These are phyloP conservation scores for Pyrenochaeta sp. DNA, from an alignment of 2,329 filamentous ascomycete species.

Conservation along the genomic window DNA sequence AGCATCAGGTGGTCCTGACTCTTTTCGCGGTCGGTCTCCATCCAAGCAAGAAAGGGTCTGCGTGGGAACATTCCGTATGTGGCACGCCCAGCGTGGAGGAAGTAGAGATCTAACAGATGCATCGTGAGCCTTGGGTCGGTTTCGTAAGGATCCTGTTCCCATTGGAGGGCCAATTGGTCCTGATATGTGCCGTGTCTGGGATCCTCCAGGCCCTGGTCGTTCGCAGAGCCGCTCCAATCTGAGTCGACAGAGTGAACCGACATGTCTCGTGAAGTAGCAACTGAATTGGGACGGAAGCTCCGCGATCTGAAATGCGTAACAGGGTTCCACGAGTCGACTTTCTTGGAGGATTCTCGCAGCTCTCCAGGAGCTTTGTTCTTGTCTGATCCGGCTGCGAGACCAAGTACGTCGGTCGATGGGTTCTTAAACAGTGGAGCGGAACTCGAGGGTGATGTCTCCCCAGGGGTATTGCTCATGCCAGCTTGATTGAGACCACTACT, in stretches of 20 bases:
- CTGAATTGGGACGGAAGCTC: conserved; percentile 35
- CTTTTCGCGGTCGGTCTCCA: conserved; percentile 58
- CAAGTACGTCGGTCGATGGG: conserved; percentile 40
- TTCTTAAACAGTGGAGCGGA: conserved; percentile 44
- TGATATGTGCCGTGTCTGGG: conserved; percentile 42
- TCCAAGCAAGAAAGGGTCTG: conserved; percentile 63
- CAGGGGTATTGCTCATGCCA: conserved; percentile 42
- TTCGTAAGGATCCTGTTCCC: conserved; percentile 64
- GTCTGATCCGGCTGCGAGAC: conserved; percentile 39
- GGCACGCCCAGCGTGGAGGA: conserved; percentile 63
- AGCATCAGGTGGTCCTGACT: conserved; percentile 66
- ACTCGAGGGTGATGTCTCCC: conserved; percentile 43
- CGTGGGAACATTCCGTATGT: conserved; percentile 66
- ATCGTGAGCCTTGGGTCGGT: conserved; percentile 59
- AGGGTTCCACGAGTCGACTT: conserved; percentile 39
- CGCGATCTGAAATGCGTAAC: conserved; percentile 36
- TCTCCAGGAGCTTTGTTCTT: conserved; percentile 41
- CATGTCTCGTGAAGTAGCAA: conserved; percentile 39
- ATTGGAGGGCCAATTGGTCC: conserved; percentile 50
- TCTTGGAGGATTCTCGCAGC: conserved; percentile 38
- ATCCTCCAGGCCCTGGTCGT: conserved; percentile 38
- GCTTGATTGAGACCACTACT: conserved; percentile 42
- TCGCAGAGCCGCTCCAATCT: conserved; percentile 44
- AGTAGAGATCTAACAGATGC: conserved; percentile 65
- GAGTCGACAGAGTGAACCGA: conserved; percentile 46